Percentiles rank a stretch among this genome's conserved stretches.
Conservation (phyloP, 1,139 yeast genomes). For the Zhuliangozyma blackwelliae region DNA sequence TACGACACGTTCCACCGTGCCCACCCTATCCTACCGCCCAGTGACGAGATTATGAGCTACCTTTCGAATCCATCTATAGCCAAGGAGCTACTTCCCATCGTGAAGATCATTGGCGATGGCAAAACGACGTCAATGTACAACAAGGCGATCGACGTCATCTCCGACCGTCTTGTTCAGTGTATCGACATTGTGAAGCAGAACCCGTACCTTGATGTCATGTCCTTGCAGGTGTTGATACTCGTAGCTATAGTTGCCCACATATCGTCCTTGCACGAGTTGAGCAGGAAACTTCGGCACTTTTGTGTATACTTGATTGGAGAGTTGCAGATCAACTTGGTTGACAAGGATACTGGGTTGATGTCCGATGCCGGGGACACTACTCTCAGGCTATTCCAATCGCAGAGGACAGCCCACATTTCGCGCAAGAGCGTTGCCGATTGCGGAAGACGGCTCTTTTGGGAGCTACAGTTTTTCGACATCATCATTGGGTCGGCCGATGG, state of each 20-base stretch:
- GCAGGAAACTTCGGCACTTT: constrained; percentile 34
- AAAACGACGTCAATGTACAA: constrained; percentile 31
- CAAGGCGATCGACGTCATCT: constrained; percentile 24
- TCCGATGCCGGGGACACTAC: constrained; percentile 3
- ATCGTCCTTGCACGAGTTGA: constrained; percentile 42
- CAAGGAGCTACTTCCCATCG: constrained; percentile 36
- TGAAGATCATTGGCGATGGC: constrained; percentile 46
- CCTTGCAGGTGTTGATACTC: constrained; percentile 37
- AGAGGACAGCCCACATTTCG: constrained; percentile 15
- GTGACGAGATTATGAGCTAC: constrained; percentile 25
- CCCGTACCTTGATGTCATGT: constrained; percentile 28
- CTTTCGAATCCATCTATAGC: constrained; percentile 25
- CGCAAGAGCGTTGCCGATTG: constrained; percentile 21
- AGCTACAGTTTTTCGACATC: constrained; percentile 44
- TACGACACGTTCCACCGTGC: constrained; percentile 34
- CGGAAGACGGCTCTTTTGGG: constrained; percentile 47
- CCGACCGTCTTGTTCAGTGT: constrained; percentile 30
- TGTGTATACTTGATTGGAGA: constrained; percentile 31
- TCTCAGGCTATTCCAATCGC: constrained; percentile 9
- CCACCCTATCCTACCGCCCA: constrained; percentile 45
- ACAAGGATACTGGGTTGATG: constrained; percentile 11
- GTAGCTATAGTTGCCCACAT: constrained; percentile 42
- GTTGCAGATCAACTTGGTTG: constrained; percentile 32
- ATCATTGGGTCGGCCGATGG: constrained; percentile 52
- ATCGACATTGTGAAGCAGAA: constrained; percentile 25